A percentile compares a stretch with the other conserved stretches of the same genome.
phyloP scores from a whole-genome alignment of 1,139 yeast genomes.

The Diutina sp. region DNA sequence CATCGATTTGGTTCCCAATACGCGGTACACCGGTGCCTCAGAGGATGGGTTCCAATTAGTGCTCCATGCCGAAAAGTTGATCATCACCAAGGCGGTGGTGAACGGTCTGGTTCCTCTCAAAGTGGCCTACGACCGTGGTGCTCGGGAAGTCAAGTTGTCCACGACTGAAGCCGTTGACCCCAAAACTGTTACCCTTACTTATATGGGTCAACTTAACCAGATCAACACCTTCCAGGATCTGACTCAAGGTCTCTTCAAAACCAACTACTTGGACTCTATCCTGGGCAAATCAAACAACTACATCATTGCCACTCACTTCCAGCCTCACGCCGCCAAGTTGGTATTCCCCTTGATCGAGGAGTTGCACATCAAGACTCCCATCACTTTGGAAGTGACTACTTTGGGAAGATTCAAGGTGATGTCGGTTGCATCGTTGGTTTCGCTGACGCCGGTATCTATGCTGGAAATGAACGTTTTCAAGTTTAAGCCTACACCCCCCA shows the following conservation, averaged over 20 bases:
- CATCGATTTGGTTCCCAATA: slow-evolving; percentile 19
- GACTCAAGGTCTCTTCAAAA: slow-evolving; percentile 57
- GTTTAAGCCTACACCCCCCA: slow-evolving; percentile 43
- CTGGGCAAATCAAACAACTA: slow-evolving; percentile 34
- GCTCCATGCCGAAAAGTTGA: slow-evolving; percentile 29
- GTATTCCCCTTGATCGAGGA: slow-evolving; percentile 63
- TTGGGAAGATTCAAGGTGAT: slow-evolving; percentile 32
- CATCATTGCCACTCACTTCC: slow-evolving; percentile 56
- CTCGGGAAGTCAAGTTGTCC: slow-evolving; percentile 19
- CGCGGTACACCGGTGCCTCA: slow-evolving; percentile 11
- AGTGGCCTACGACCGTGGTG: slow-evolving; percentile 19
- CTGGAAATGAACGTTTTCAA: slow-evolving; percentile 17
- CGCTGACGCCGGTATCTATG: slow-evolving; percentile 7
- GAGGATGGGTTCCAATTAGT: slow-evolving; percentile 12
- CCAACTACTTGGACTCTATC: slow-evolving; percentile 41
- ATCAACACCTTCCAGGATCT: slow-evolving; percentile 41
- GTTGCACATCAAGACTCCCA: slow-evolving; percentile 36
- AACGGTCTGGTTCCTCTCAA: slow-evolving; percentile 3
- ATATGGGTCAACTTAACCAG: slow-evolving; percentile 44
- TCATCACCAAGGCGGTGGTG: slow-evolving; percentile 18
- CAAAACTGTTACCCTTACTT: slow-evolving; percentile 11
- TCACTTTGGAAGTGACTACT: slow-evolving; percentile 35
- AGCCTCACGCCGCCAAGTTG: slow-evolving; percentile 48
- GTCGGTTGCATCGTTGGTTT: slow-evolving; percentile 12
- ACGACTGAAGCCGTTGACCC: background rate